Conservation (phyloP, 2,329 filamentous ascomycete species). For the Coniochaeta sp. region DNA sequence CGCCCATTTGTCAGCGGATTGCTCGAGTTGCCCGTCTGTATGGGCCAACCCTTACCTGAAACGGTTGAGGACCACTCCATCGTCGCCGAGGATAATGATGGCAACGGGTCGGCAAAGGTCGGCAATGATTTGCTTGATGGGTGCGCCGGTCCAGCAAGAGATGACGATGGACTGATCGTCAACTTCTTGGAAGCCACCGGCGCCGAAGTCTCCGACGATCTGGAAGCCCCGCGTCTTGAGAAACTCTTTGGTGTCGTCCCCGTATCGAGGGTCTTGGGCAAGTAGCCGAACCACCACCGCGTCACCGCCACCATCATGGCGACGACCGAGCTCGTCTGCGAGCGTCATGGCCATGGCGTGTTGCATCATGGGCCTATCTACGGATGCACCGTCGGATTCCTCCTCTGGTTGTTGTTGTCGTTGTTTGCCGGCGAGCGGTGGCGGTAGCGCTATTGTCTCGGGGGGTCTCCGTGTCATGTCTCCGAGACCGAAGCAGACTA, state of each 20-base stretch:
- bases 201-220: neutral
- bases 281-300: neutral
- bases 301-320: neutral
- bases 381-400: neutral
- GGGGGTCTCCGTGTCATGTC: neutral
- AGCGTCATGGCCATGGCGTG: neutral
- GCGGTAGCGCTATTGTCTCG: neutral
- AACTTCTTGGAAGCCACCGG: neutral
- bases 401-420: neutral
- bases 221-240: neutral
- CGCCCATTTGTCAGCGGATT: neutral
- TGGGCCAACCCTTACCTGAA: no score
- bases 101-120: neutral
- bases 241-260: neutral
- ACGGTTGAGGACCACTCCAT: neutral
- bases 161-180: neutral
- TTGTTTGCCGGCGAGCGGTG: neutral
- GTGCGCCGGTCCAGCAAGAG: neutral
- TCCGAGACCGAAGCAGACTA: neutral
- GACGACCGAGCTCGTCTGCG: neutral
- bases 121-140: neutral
- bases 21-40: no score
- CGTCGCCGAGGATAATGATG: neutral
- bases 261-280: neutral
- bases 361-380: neutral